Evolutionary conservation across 2,329 filamentous ascomycete genomes (phyloP).

Genomic region (Fusarium chlamydosporum): DNA sequence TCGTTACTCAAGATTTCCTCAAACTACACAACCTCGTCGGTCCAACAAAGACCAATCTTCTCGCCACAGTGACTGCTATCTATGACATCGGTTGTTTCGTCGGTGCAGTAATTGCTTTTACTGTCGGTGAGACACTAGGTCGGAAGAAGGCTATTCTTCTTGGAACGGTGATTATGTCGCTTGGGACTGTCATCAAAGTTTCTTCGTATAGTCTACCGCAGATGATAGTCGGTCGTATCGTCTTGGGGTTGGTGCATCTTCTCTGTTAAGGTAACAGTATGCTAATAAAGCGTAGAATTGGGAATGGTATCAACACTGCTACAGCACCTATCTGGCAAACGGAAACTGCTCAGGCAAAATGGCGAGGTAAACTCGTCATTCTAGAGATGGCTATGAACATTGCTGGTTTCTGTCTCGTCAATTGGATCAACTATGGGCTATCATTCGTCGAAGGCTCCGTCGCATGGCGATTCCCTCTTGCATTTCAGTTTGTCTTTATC

Average conservation of each 20-base stretch:
- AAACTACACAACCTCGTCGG: slow-evolving; percentile 30
- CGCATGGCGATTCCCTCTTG: slow-evolving; percentile 61
- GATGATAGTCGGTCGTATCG: slow-evolving; percentile 31
- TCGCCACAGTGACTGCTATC: slow-evolving; percentile 33
- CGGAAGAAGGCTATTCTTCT: slow-evolving; percentile 33
- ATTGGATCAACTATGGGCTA: slow-evolving; percentile 59
- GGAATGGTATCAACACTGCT: slow-evolving; percentile 53
- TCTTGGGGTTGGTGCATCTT: slow-evolving; percentile 16
- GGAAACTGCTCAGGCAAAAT: slow-evolving; percentile 24
- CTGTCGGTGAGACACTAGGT: slow-evolving; percentile 23
- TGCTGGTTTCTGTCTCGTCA: slow-evolving; percentile 33
- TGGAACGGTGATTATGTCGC: slow-evolving; percentile 28
- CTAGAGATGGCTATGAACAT: slow-evolving; percentile 33
- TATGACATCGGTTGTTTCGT: slow-evolving; percentile 37
- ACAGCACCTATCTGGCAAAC: slow-evolving; percentile 36
- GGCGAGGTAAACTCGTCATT: slow-evolving; percentile 29
- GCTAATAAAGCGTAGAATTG: slow-evolving; percentile 2
- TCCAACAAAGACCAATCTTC: slow-evolving; percentile 28
- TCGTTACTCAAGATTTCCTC: slow-evolving; percentile 33
- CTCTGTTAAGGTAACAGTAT: rapidly evolving
- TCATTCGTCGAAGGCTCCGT: slow-evolving; percentile 53
- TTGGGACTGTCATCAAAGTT: slow-evolving; percentile 32
- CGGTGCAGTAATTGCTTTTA: slow-evolving; percentile 27
- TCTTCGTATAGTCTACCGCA: slow-evolving; percentile 32
- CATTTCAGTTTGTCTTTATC: slow-evolving; percentile 62